Evolutionary conservation across 75 land plant species (phyloP).

Genomic region (Chamaecyparis obtusa): DNA sequence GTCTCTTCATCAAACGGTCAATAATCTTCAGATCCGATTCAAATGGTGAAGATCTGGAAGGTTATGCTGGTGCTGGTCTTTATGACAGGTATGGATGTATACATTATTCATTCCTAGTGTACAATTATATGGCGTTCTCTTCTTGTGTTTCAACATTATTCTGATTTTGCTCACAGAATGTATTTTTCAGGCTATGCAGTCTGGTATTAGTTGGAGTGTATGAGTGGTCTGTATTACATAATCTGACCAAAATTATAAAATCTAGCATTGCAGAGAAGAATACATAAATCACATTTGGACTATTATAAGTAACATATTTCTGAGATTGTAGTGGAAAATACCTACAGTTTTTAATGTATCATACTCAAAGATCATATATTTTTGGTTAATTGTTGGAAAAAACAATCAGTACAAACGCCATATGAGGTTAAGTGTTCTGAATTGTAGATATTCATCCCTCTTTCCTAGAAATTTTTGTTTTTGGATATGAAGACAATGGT

Average conservation of each 20-base stretch:
- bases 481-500: not conserved
- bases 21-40: constrained; percentile 98
- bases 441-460: not conserved
- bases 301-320: not conserved
- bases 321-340: not conserved
- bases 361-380: not conserved
- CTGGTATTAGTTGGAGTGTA: not conserved
- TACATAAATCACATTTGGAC: not conserved
- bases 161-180: not conserved
- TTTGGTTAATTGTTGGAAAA: not conserved
- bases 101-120: not conserved
- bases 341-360: not conserved
- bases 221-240: not conserved
- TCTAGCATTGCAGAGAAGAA: not conserved
- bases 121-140: not conserved
- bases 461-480: not conserved
- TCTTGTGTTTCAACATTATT: not conserved
- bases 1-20: constrained; percentile 83
- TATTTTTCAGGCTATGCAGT: not conserved
- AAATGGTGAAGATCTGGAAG: constrained; percentile 98
- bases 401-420: not conserved
- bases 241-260: not conserved
- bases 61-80: constrained; percentile 99
- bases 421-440: not conserved
- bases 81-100: constrained; percentile 79